Conservation (phyloP, 1,139 yeast genomes). For the Eremothecium gossypii region DNA sequence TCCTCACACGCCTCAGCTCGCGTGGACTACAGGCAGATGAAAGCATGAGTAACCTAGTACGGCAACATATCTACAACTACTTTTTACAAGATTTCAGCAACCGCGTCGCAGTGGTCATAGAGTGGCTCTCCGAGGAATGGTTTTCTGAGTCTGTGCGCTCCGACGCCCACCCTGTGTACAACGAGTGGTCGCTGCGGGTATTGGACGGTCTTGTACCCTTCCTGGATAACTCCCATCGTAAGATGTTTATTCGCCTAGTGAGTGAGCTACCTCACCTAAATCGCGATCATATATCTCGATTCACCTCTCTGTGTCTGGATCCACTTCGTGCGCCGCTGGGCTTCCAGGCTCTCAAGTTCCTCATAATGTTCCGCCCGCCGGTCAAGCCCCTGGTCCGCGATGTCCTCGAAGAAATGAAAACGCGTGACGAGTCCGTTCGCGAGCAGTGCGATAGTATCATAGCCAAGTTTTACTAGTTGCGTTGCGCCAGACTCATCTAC, state of each 20-base stretch:
- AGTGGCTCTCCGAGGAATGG: conserved; percentile 98
- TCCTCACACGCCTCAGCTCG: conserved; percentile 72
- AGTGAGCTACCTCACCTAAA: conserved; percentile 80
- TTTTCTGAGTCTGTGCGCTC: conserved; percentile 42
- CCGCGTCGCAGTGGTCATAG: conserved; percentile 68
- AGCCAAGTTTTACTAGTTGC: conserved; percentile 33
- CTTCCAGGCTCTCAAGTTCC: conserved; percentile 66
- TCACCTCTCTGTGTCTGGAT: conserved; percentile 72
- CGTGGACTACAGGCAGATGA: conserved; percentile 48
- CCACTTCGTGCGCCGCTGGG: conserved; percentile 79
- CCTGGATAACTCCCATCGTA: conserved; percentile 70
- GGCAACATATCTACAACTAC: conserved; percentile 64
- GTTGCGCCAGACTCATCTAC: background rate
- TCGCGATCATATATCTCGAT: conserved; percentile 47
- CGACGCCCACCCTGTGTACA: conserved; percentile 38
- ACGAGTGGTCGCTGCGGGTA: conserved; percentile 60
- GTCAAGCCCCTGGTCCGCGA: conserved; percentile 54
- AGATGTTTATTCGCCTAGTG: conserved; percentile 67
- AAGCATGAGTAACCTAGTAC: conserved; percentile 47
- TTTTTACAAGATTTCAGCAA: conserved; percentile 66
- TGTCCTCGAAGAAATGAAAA: conserved; percentile 51
- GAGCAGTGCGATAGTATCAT: conserved; percentile 47
- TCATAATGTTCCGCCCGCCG: conserved; percentile 89
- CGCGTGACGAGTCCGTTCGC: conserved; percentile 44
- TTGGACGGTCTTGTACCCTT: conserved; percentile 78